Conservation (phyloP, 164 flowering plant species). For the Piper longum region DNA sequence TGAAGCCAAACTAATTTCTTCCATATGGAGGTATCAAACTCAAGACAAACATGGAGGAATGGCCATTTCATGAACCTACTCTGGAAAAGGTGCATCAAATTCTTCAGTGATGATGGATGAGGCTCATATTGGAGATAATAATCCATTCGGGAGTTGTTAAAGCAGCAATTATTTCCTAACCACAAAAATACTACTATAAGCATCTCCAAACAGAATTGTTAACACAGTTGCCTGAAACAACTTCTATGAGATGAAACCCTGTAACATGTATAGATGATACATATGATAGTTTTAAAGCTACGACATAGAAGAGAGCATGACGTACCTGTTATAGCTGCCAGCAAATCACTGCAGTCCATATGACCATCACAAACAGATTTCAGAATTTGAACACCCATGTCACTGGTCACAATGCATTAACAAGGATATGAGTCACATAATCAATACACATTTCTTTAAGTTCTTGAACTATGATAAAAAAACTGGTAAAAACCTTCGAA, state of each 20-base stretch:
- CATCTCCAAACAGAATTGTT: neutral
- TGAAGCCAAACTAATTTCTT: too few species aligned
- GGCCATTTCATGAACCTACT: conserved; percentile 29
- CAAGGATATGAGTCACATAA: neutral
- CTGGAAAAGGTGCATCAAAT: conserved; percentile 86
- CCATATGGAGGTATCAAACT: too few species aligned
- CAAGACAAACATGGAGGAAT: too few species aligned
- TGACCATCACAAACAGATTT: conserved; percentile 61
- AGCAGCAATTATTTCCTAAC: conserved; percentile 89
- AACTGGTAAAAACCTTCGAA: conserved; percentile 49
- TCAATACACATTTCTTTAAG: neutral
- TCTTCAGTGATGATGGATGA: conserved; percentile 85
- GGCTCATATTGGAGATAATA: conserved; percentile 76
- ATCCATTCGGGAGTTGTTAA: conserved; percentile 61
- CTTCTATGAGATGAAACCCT: too few species aligned
- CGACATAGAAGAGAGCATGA: neutral
- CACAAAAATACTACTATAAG: neutral
- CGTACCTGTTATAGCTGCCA: conserved; percentile 67
- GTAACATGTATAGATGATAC: too few species aligned
- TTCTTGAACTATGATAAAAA: conserved; percentile 3
- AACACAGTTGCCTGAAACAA: too few species aligned
- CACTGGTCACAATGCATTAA: conserved; percentile 29
- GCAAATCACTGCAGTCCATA: conserved; percentile 51
- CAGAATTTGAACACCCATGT: conserved; percentile 38
- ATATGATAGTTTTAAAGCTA: too few species aligned